Evolutionary conservation across 1,284 basidiomycete genomes (phyloP), one percentile per base, ranked within the genome.

Genomic region (Moesziomyces antarcticus): DNA sequence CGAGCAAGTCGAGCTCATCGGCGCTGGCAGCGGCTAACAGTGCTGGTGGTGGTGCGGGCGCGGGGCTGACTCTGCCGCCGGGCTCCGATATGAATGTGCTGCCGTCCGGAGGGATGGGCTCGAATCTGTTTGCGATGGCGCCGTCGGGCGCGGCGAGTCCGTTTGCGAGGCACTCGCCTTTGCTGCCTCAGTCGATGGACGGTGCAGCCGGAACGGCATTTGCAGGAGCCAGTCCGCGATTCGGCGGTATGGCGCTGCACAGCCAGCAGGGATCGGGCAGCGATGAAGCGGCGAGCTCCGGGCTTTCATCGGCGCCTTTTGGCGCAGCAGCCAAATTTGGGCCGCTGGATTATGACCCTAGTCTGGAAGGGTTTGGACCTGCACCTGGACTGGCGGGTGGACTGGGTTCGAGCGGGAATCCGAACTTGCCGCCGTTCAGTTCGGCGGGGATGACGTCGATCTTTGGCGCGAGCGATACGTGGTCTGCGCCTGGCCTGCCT

Each of bases 331-430:
- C 55, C 43, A 75, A 67, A 48, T 75, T 71, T 24, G 67, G 67
- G 1, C 72, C 67, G 22, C 48, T 75, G 1, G 72, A 75, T 40
- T 75, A 75, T 25, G 63, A 71, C 25, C 64, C 72, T 33, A 46
- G 44, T 7, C 25, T 75, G 53, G 67, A 60, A 40, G 62, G 41
- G 16, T 74, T 74, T 47, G 67, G 72, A 9, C 72, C 66, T 5
- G 67, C 62, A 6, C 63, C 66, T 7, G 55, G 55, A 16, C 44
- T 67, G 13, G 43, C 42, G 7, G 44, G 62, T 10, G 54, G 57
- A 11, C 35, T 54, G n/a, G 40, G 41, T 3, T 30, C 52, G 14
- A 57, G 57, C 5, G 11, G 49, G 7, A 59, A 44, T 22, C n/a
- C 47, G 7, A 42, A 43, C 14, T 13, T 68, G 41, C 41, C 56